These are phyloP conservation scores for Metarhizium sp. DNA, from an alignment of 2,329 filamentous ascomycete species.

Conservation along the genomic window DNA sequence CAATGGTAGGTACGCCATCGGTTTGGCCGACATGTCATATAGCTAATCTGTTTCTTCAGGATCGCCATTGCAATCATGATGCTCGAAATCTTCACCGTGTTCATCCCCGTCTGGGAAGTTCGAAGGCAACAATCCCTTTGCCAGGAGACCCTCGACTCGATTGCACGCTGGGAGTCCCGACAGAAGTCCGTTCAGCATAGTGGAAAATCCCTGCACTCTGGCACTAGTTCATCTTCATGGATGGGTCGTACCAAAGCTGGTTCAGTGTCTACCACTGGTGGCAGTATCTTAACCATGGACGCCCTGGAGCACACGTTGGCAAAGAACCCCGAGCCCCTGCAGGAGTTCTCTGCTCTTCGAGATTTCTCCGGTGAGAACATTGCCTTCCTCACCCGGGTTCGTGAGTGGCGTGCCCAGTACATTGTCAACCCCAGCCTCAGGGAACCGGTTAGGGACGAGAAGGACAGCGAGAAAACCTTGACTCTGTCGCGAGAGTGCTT, in stretches of 20 bases:
- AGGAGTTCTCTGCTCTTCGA: conserved; percentile 50
- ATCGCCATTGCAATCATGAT: conserved; percentile 51
- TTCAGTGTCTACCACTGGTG: conserved; percentile 23
- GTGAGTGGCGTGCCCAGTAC: conserved; percentile 27
- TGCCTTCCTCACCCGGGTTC: conserved; percentile 50
- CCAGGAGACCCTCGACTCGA: conserved; percentile 38
- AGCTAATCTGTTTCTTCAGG: conserved; percentile 19
- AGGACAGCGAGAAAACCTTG: conserved; percentile 6
- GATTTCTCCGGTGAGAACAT: conserved; percentile 63
- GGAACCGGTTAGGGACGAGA: conserved; percentile 9
- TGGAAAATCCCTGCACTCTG: conserved; percentile 23
- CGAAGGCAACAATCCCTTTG: conserved; percentile 32
- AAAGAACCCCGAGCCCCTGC: conserved; percentile 45
- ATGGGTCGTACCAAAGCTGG: conserved; percentile 25
- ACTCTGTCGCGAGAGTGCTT: conserved; percentile 40
- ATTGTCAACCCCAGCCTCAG: conserved; percentile 14
- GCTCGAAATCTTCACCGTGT: conserved; percentile 55
- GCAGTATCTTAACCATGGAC: conserved; percentile 47
- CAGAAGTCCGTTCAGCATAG: conserved; percentile 22
- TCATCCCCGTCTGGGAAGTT: conserved; percentile 53
- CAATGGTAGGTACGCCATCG: conserved; percentile 41
- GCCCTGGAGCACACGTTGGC: conserved; percentile 50
- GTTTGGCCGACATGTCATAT: conserved; percentile 1
- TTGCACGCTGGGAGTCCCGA: conserved; percentile 37
- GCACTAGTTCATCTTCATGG: conserved; percentile 27